Evolutionary conservation across 2,329 filamentous ascomycete species (phyloP), one percentile per base, ranked within the genome.

Genomic region (Ciborinia camelliae): DNA sequence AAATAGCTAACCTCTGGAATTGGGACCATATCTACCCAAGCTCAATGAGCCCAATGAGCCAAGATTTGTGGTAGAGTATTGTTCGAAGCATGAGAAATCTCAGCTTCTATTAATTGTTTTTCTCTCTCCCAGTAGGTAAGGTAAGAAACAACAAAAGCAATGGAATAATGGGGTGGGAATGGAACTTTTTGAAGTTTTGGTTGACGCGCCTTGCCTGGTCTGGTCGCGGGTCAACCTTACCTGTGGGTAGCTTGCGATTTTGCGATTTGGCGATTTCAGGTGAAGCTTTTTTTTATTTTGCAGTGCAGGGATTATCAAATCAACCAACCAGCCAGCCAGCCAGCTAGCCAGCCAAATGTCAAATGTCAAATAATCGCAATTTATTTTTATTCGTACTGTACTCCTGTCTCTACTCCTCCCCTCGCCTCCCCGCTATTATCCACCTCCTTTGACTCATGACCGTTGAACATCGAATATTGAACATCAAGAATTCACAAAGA

Each of bases 1-100:
- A 96, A 90, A 80, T 93, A 95, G 76, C 84, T 82, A 75, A 81
- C 81, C 79, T 90, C 88, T 74, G 85, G 83, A 75, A 85, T 80
- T 78, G 87, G 83, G 81, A 87, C 89, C 89, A 92, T 92, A 81
- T 65, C 70, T 92, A 81, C 79, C 54, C 77, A 79, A 78, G 78
- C 79, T 83, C 79, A 81, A 79, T 67, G 72, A 71, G 70, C 68
- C 68, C 79, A 81, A 79, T 67, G 72, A 71, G 70, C 68, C 68
- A 70, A 65, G 71, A 65, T 69, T 57, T 69, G 58, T 64, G 66
- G 60, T 58, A 65, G 57, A 61, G 65, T 54, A 66, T 71, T 70
- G 68, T 65, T 64, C 60, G 63, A 71, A 71, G 73, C 74, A 74
- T 74, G 64, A 67, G 70, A 69, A 37, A 41, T 18, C 20, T 54